Conservation (phyloP, 139 green algal genomes). For the Auxenochlorella protothecoides region DNA sequence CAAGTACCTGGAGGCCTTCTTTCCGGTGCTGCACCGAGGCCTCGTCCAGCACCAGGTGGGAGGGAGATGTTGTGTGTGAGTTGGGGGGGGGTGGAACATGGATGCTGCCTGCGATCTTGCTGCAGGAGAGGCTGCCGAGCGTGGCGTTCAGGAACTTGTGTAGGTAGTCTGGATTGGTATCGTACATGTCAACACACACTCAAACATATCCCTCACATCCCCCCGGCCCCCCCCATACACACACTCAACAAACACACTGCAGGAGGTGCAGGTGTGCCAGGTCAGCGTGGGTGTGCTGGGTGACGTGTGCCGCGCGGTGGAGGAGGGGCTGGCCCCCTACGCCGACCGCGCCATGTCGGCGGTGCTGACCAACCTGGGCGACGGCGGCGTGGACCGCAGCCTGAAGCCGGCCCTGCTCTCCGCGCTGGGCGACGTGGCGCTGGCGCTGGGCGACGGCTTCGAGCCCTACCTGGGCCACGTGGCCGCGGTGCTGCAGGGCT, state of each 20-base stretch:
- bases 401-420: slow-evolving; percentile 94
- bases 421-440: slow-evolving; percentile 86
- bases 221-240: neutral
- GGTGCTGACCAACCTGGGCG: slow-evolving; percentile 41
- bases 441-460: slow-evolving; percentile 78
- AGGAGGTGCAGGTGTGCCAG: slow-evolving; percentile 69
- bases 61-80: neutral
- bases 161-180: neutral
- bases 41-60: slow-evolving; percentile 70
- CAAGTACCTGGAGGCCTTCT: slow-evolving; percentile 89
- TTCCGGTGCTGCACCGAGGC: slow-evolving; percentile 68
- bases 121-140: no score
- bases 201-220: neutral
- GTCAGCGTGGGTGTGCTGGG: slow-evolving; percentile 81
- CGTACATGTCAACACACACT: neutral
- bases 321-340: slow-evolving; percentile 64
- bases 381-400: slow-evolving; percentile 41
- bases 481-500: slow-evolving; percentile 67
- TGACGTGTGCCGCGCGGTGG: slow-evolving; percentile 78
- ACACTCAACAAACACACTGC: neutral
- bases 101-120: no score
- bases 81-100: neutral
- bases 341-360: slow-evolving; percentile 71
- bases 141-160: no score
- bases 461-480: slow-evolving; percentile 63